Percentiles rank a stretch among this genome's conserved stretches.
Conservation (phyloP, 768 basidiomycete species). For the Dictyophora rubrovolvata region DNA sequence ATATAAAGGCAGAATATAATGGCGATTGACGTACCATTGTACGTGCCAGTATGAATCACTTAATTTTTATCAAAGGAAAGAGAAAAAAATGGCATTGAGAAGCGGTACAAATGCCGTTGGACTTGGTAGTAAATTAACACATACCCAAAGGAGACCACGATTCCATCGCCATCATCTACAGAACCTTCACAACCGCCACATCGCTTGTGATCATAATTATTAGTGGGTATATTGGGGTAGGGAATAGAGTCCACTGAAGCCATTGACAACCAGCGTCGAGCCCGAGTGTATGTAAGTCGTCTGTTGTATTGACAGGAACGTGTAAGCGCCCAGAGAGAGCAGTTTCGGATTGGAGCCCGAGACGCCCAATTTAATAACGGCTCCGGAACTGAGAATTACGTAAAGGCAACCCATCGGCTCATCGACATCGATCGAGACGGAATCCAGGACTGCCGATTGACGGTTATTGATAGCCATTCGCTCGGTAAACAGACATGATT, state of each 20-base stretch:
- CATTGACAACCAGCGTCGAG: constrained; percentile 4
- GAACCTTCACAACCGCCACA: constrained; percentile 80
- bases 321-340: neutral
- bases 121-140: constrained; percentile 27
- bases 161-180: constrained; percentile 70
- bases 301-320: neutral
- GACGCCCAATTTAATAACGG: too few species aligned
- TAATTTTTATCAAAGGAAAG: constrained; percentile 11
- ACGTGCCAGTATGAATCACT: constrained; percentile 94
- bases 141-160: constrained; percentile 94
- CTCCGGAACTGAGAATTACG: too few species aligned
- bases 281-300: neutral
- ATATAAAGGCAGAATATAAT: neutral
- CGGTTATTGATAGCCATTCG: too few species aligned
- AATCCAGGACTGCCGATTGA: too few species aligned
- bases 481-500: too few species aligned
- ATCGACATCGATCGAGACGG: too few species aligned
- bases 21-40: constrained; percentile 39
- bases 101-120: too few species aligned
- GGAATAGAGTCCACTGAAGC: constrained; percentile 7
- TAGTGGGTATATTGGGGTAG: neutral
- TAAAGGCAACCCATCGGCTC: too few species aligned
- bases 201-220: constrained; percentile 43
- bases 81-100: constrained; percentile 7
- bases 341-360: too few species aligned